Base-by-base conservation (phyloP, 192 early-diverging fungal genomes). In the Funneliformis geosporum region DNA sequence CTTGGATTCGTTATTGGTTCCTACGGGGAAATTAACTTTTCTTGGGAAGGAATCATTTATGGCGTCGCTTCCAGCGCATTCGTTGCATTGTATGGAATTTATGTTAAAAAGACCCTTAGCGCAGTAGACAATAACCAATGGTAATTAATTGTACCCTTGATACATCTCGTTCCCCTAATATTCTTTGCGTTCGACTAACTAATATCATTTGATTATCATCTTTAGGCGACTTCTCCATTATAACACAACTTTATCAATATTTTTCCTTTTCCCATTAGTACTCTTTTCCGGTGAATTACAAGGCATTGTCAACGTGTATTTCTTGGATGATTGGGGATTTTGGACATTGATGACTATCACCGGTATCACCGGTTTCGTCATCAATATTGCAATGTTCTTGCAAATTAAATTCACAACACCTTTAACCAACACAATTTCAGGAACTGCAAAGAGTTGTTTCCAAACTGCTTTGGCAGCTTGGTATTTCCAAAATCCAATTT, bases 331-430 rank as follows among this genome's bases (percentile, higher is more conserved):
- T n/a, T 11, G 79, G 27, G 73, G 73, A 38, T 92, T 92, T 80
- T 92, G 91, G 91, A 8, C 82, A 43, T 77, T 92, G 69, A 92
- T 92, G 91, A 85, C 82, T 2, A 5, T 91, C 38, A 92, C 91
- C 14, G 91, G 89, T 11, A 68, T 91, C 9, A 89, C 87, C 10
- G 91, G 91, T 11, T 92, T 92, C 80, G 83, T 86, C 67, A 91
- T 92, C 81, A 92, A 92, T 68, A 91, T 89, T 68, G 87, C 91
- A 82, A 92, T 91, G 85, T 92, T 92, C 78, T 82, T 91, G 81
- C 91, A 92, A 79, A 89, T 92, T 81, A 92, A 92, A 83, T 90
- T 87, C 60, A 92, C 91, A 1, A 89, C 91, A 10, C 89, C 91
- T 21, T 80, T 92, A 75, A 92, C 91, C 8, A 92, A 89, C 76